Base-by-base conservation (phyloP, 2,329 filamentous ascomycete species). In the Coniosporium tulheliwenetii region DNA sequence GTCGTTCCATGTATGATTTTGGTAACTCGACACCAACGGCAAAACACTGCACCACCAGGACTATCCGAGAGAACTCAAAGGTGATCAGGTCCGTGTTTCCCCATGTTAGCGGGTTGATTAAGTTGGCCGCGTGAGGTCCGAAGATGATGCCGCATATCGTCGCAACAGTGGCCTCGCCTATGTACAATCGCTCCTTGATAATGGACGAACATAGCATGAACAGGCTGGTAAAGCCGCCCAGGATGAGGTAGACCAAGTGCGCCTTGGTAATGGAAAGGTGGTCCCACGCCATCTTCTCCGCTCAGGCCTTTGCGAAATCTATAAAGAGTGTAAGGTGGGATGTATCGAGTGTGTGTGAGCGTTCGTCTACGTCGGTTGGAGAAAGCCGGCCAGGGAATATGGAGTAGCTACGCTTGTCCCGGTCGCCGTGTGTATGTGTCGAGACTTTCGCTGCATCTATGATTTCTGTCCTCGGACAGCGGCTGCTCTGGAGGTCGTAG, bases 171-270 rank as follows among this genome's bases (percentile, higher is more conserved):
- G 91, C 91, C 71, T 98, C 91, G 57, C 91, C 91, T 60, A 98
- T 98, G 67, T 98, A 98, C 56, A 96, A 74, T 60, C 84, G 83
- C 70, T 98, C 91, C 70, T 98, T 98, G 66, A 98, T 93, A 56
- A 96, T 79, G 41, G 93, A 85, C 44, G 91, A 98, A 62, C 86
- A 94, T 44, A 98, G 71, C 91, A 98, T 98, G 67, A 98, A 98
- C 52, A 98, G 69, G 45, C 82, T 86, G 50, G 91, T 98, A 67
- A 98, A 98, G 60, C 89, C 91, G 54, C 91, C 91, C 42, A 98
- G 70, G 64, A 98, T 95, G 64, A 96, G 85, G 64, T 98, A 98
- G 49, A 93, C 91, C 84, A 96, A 64, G 70, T 98, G 91, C 54
- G 91, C 85, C 70, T 81, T 83, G 64, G 93, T 95, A 66, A 96